Conservation (phyloP, 108 stramenopile species). For the Cyclostephanos tholiformis region DNA sequence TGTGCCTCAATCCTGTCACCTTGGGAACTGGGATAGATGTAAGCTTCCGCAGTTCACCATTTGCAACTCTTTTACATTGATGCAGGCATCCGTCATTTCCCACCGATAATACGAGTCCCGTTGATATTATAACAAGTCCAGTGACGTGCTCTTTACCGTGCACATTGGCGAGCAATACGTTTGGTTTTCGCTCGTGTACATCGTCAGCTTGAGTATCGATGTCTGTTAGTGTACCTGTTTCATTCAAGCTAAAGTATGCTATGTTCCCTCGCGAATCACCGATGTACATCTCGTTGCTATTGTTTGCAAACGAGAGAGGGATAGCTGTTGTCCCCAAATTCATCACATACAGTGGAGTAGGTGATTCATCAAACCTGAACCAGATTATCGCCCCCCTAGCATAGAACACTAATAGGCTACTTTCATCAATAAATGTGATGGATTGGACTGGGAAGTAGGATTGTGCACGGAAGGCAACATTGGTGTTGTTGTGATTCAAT, state of each 20-base stretch:
- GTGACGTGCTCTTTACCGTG: constrained; percentile 80
- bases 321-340: constrained; percentile 56
- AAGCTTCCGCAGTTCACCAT: constrained; percentile 22
- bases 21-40: constrained; percentile 39
- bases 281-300: constrained; percentile 47
- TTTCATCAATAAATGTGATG: constrained; percentile 51
- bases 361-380: constrained; percentile 43
- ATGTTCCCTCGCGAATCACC: constrained; percentile 77
- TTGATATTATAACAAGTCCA: constrained; percentile 37
- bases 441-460: constrained; percentile 54
- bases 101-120: constrained; percentile 53
- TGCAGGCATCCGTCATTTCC: constrained; percentile 81
- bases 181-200: constrained; percentile 16
- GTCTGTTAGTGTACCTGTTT: background rate
- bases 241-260: constrained; percentile 48
- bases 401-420: constrained; percentile 63
- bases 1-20: constrained; percentile 38
- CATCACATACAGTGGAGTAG: constrained; percentile 21
- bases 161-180: constrained; percentile 27
- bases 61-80: constrained; percentile 30
- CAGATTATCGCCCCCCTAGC: constrained; percentile 56
- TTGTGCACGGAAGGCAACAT: constrained; percentile 25
- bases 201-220: background rate
- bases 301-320: constrained; percentile 56
- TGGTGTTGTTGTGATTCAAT: background rate